phyloP scores from a whole-genome alignment of 208 protist species.

The Leishmania gerbilli region DNA sequence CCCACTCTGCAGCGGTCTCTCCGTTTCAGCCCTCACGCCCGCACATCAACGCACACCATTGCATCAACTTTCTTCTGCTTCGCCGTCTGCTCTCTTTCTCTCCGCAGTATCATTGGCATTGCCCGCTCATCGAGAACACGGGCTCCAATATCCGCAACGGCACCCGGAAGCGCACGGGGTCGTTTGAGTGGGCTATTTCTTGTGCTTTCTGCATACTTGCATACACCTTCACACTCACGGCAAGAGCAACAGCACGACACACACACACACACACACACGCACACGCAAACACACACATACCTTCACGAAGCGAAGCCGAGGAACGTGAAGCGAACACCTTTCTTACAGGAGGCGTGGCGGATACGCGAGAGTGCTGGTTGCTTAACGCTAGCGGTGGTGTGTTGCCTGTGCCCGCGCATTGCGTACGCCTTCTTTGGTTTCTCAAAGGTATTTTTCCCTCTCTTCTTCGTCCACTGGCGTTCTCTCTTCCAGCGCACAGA shows the following conservation, averaged over 20 bases:
- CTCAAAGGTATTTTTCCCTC: neutral
- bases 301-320: neutral
- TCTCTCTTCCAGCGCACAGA: neutral
- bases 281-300: too few species aligned
- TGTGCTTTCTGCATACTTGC: neutral
- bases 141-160: too few species aligned
- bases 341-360: neutral
- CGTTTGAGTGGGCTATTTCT: neutral
- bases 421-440: neutral
- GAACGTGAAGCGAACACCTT: neutral
- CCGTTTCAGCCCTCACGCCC: neutral
- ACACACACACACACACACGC: too few species aligned
- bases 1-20: neutral
- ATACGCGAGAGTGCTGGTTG: neutral
- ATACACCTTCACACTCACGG: neutral
- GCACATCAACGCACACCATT: neutral
- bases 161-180: too few species aligned
- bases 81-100: neutral
- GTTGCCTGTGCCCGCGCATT: neutral
- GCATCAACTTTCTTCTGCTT: neutral
- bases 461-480: neutral
- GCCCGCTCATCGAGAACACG: neutral
- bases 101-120: neutral
- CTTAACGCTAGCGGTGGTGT: neutral
- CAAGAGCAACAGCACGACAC: neutral